These are phyloP conservation scores for Trichosporon coremiiforme DNA, from an alignment of 1,284 basidiomycete species.

Conservation along the genomic window DNA sequence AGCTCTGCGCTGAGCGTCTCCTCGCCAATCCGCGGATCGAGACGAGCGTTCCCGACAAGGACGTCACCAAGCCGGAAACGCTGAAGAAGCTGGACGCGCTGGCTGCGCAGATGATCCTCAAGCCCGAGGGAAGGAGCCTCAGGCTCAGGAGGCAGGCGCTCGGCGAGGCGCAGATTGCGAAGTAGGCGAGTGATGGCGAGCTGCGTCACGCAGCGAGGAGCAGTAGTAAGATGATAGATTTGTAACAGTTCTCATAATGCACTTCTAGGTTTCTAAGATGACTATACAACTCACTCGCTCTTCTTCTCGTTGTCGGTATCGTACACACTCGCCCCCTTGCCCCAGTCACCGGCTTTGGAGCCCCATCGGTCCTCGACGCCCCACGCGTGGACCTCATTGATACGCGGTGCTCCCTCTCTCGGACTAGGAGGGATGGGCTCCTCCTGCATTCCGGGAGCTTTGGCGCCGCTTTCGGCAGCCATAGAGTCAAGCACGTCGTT, in stretches of 20 bases:
- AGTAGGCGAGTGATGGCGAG: neutral
- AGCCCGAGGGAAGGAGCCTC: conserved; percentile 39
- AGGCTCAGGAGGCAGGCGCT: conserved; percentile 32
- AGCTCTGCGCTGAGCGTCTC: conserved; percentile 64
- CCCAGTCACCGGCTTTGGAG: conserved; percentile 58
- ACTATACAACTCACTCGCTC: neutral
- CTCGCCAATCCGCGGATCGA: conserved; percentile 30
- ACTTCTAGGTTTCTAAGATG: conserved; percentile 14
- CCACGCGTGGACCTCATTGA: conserved; percentile 53
- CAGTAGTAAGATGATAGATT: conserved; percentile 6
- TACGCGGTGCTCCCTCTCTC: conserved; percentile 38
- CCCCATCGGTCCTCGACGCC: conserved; percentile 59
- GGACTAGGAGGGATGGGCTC: conserved; percentile 22
- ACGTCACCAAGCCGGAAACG: conserved; percentile 59
- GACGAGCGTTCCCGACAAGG: conserved; percentile 63
- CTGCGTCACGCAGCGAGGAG: neutral
- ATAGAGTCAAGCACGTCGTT: conserved; percentile 17
- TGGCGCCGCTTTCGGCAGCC: conserved; percentile 21
- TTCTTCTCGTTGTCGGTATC: conserved; percentile 19
- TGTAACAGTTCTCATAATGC: conserved; percentile 18
- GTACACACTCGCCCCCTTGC: conserved; percentile 50
- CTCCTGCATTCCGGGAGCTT: conserved; percentile 1
- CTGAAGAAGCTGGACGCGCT: conserved; percentile 67
- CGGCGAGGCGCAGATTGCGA: conserved; percentile 31
- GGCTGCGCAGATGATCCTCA: conserved; percentile 67